Conservation (phyloP, 1,139 yeast genomes). For the Suhomyces coccinellae region DNA sequence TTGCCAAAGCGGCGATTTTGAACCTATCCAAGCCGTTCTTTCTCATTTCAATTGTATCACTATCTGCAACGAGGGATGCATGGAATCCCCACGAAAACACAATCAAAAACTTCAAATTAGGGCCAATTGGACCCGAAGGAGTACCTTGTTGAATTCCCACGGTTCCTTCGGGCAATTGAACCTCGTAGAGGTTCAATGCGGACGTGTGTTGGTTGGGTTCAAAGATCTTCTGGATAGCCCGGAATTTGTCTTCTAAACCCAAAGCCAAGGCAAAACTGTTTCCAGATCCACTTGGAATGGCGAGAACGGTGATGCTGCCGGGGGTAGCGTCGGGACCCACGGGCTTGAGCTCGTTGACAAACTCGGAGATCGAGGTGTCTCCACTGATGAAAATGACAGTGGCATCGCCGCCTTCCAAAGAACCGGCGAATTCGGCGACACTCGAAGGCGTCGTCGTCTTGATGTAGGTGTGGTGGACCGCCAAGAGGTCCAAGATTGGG, state of each 20-base stretch:
- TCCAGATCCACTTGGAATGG: constrained; percentile 84
- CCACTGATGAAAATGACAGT: constrained; percentile 74
- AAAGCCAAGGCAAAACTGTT: constrained; percentile 74
- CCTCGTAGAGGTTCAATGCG: constrained; percentile 57
- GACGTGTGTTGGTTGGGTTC: constrained; percentile 19
- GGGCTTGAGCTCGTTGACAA: constrained; percentile 53
- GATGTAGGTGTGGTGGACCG: constrained; percentile 38
- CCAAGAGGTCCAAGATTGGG: constrained; percentile 45
- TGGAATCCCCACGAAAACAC: constrained; percentile 87
- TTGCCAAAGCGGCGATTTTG: constrained; percentile 61
- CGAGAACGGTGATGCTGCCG: constrained; percentile 35
- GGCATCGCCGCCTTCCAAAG: constrained; percentile 15
- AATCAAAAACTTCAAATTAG: constrained; percentile 52
- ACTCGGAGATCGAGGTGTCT: constrained; percentile 81
- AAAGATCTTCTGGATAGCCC: constrained; percentile 45
- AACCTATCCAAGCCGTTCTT: constrained; percentile 67
- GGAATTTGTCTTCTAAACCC: constrained; percentile 39
- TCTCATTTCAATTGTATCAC: constrained; percentile 68
- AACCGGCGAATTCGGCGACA: constrained; percentile 35
- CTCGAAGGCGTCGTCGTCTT: constrained; percentile 37
- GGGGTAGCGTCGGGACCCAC: constrained; percentile 4
- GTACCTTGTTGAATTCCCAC: constrained; percentile 26
- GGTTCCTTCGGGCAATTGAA: constrained; percentile 52
- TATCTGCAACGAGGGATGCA: constrained; percentile 79
- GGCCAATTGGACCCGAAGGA: constrained; percentile 15